Evolutionary conservation across 768 basidiomycete species (phyloP), one percentile per base, ranked within the genome.

Genomic region (Leccinellum albellum): DNA sequence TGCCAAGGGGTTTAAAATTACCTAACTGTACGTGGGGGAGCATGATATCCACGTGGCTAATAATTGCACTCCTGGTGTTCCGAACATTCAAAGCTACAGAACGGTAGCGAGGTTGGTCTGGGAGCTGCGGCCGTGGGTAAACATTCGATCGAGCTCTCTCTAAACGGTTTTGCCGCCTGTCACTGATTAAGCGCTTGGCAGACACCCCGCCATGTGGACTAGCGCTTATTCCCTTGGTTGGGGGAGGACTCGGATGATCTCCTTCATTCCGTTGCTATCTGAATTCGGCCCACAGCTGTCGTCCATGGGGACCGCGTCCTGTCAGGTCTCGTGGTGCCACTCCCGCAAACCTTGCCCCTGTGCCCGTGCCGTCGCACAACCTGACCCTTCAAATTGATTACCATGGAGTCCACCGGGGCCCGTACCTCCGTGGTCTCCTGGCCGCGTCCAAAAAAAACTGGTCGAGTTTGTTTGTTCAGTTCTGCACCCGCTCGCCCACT

Each of bases 301-400:
- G 29, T 47, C 55, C 32, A 57, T 20, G 45, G 28, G 37, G 54
- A n/a, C 46, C 48, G 17, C 45, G 48, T 29, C 31, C 42, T 59
- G 57, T 59, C 60, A 28, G 40, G 57, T 49, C 55, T 37, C 26
- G 5, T 49, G 29, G 49, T 46, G 42, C 21, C 44, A 61, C 37
- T 10, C 60, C 24, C 54, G 37, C 50, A 44, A 29, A 50, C 54
- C 54, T 23, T 35, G 44, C 31, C 55, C 54, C 46, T 56, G 35
- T 20, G 54, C 50, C 61, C 51, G 56, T 42, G 24, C 28, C 45
- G 48, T 65, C 55, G 54, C 55, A 35, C 44, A 23, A 37, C 5
- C 26, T n/a, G 37, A 64, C 56, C 54, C 62, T 60, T 57, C 46
- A 65, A 68, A 54, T 56, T 55, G 53, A 63, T 68, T 58, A 9